phyloP scores from a whole-genome alignment of 1,284 basidiomycete species.

The Meripilus lineatus region DNA sequence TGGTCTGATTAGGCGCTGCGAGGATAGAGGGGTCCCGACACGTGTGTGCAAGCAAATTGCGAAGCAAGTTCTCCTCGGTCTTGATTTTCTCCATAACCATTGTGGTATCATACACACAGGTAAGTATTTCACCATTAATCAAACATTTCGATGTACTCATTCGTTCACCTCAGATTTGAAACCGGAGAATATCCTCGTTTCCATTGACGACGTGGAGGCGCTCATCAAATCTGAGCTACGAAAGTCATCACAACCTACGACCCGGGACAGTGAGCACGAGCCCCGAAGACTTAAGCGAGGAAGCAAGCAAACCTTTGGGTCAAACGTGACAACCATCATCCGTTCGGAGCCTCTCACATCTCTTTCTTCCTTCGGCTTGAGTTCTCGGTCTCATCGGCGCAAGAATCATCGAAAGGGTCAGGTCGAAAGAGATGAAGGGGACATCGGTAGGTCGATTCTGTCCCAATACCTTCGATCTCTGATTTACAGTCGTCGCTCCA shows the following conservation, averaged over 20 bases:
- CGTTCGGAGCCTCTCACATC: slow-evolving; percentile 91
- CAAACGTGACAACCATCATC: slow-evolving; percentile 88
- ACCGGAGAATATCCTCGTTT: not conserved
- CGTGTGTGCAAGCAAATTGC: slow-evolving; percentile 94
- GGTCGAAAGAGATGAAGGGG: slow-evolving; percentile 44
- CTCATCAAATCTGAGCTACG: not conserved
- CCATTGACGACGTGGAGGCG: not conserved
- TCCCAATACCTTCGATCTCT: too few relatives aligned
- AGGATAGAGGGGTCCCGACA: slow-evolving; percentile 93
- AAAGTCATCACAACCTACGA: not conserved
- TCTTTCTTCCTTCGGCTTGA: slow-evolving; percentile 67
- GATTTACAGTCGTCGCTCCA: too few relatives aligned
- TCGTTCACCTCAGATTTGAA: not conserved
- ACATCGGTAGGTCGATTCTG: slow-evolving; percentile 20
- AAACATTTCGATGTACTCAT: slow-evolving; percentile 11
- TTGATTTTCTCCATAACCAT: slow-evolving; percentile 97
- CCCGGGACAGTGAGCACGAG: too few relatives aligned
- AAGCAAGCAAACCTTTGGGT: slow-evolving; percentile 34
- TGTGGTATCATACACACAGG: slow-evolving; percentile 94
- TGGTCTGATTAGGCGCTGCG: slow-evolving; percentile 94
- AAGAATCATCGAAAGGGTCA: slow-evolving; percentile 91
- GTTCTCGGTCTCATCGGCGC: slow-evolving; percentile 86
- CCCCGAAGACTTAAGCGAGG: too few relatives aligned
- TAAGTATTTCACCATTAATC: slow-evolving; percentile 21
- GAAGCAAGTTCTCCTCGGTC: slow-evolving; percentile 91